phyloP scores from a whole-genome alignment of 2,329 filamentous ascomycete species.

The Elsinoe necatrix region DNA sequence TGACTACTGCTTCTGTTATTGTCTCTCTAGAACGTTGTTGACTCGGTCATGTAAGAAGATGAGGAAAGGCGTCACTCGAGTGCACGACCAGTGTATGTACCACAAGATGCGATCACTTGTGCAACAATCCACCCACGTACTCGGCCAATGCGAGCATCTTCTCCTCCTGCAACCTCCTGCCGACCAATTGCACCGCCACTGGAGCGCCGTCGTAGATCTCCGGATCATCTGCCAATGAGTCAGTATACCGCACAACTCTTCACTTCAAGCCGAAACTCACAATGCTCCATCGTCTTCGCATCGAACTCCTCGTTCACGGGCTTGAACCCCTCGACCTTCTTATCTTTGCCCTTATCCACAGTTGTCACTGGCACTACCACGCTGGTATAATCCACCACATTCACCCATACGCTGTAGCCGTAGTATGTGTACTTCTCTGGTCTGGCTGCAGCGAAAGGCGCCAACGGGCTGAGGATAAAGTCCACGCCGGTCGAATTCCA shows the following conservation, averaged over 20 bases:
- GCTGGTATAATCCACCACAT: conserved; percentile 49
- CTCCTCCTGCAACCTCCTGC: conserved; percentile 30
- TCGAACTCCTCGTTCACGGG: conserved; percentile 32
- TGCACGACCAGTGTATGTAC: not conserved
- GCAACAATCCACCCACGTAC: conserved; percentile 18
- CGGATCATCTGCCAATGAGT: conserved; percentile 26
- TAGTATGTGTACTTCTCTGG: conserved; percentile 41
- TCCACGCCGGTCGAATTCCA: conserved; percentile 55
- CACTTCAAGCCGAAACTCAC: conserved; percentile 27
- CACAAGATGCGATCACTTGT: not conserved
- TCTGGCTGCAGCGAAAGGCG: conserved; percentile 43
- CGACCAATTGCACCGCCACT: conserved; percentile 30
- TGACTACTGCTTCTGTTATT: not conserved
- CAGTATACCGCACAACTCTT: not conserved
- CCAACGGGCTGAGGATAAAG: conserved; percentile 44
- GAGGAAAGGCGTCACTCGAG: too few relatives aligned
- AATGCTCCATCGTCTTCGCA: conserved; percentile 32
- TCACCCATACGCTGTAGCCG: conserved; percentile 41
- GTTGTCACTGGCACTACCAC: conserved; percentile 49
- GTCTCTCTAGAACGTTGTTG: not conserved
- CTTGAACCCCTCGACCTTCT: conserved; percentile 27
- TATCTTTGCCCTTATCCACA: conserved; percentile 45
- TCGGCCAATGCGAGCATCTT: conserved; percentile 31
- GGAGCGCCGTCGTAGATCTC: conserved; percentile 28
- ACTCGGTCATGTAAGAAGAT: not conserved